Percentiles rank a stretch among this genome's conserved stretches.
Conservation (phyloP, 257 asterid species). For the Plectranthus barbatus region DNA sequence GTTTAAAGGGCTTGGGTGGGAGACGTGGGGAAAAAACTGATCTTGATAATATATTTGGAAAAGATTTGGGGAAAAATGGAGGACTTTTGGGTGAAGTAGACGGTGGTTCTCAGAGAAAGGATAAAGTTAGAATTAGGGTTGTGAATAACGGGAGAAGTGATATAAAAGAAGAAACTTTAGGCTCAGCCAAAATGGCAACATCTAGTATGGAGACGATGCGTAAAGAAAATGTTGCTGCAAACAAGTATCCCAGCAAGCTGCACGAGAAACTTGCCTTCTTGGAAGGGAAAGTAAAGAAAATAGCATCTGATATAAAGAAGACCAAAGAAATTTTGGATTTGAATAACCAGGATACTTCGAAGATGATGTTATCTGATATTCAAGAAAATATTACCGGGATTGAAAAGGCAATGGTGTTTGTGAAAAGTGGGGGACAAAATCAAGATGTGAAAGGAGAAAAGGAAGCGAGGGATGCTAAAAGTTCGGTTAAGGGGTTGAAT, state of each 20-base stretch:
- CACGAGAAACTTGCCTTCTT: conserved; percentile 82
- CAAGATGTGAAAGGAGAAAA: conserved; percentile 20
- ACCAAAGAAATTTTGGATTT: conserved; percentile 67
- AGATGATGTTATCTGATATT: conserved; percentile 61
- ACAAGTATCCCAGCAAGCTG: conserved; percentile 61
- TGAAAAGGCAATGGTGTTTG: conserved; percentile 59
- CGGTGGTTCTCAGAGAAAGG: not conserved
- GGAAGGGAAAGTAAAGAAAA: conserved; percentile 88
- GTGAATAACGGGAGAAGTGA: conserved; percentile 9
- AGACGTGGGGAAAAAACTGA: conserved; percentile 14
- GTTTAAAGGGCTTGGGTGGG: conserved; percentile 17
- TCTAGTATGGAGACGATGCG: conserved; percentile 16
- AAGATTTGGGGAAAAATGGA: conserved; percentile 16
- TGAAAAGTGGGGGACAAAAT: conserved; percentile 11
- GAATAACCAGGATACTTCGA: conserved; percentile 75
- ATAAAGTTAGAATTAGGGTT: conserved; percentile 11
- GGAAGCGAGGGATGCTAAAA: conserved; percentile 21
- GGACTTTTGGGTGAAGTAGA: conserved; percentile 3
- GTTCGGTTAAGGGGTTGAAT: conserved; percentile 46
- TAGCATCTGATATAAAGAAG: conserved; percentile 70
- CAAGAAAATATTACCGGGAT: conserved; percentile 78
- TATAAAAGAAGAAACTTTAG: conserved; percentile 19
- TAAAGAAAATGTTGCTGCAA: conserved; percentile 10
- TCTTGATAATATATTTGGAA: conserved; percentile 19
- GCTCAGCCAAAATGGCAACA: conserved; percentile 14